Conservation (phyloP, 331 rosid genomes). For the Pyracantha coccinea region DNA sequence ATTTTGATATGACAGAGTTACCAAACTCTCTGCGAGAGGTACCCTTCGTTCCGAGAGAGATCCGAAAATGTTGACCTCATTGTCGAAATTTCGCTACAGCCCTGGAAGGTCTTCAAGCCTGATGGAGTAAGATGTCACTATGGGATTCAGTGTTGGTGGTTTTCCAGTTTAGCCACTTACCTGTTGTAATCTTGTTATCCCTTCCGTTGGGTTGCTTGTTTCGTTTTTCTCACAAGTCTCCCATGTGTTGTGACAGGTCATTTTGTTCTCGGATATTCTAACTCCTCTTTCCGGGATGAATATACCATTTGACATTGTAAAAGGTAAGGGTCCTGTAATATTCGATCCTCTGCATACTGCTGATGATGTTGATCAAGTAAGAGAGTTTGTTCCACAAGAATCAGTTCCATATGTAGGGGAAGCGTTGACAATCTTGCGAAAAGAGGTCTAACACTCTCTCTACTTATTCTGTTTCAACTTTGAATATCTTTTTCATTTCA, state of each 20-base stretch:
- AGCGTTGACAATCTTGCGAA: conserved; percentile 65
- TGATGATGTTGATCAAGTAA: conserved; percentile 61
- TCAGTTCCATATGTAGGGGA: conserved; percentile 95
- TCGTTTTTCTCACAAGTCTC: conserved; percentile 5
- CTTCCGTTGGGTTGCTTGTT: conserved; percentile 8
- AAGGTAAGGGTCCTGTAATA: conserved; percentile 93
- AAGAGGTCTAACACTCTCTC: conserved; percentile 53
- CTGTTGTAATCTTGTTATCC: not conserved
- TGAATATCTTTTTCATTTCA: conserved; percentile 5
- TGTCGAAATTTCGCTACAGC: conserved; percentile 93
- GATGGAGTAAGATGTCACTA: conserved; percentile 69
- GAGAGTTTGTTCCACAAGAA: conserved; percentile 80
- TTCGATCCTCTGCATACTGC: conserved; percentile 52
- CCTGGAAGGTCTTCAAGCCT: conserved; percentile 94
- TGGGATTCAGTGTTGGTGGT: not conserved
- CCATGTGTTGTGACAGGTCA: conserved; percentile 50
- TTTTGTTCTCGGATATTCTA: conserved; percentile 90
- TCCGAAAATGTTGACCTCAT: conserved; percentile 97
- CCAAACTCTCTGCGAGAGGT: conserved; percentile 78
- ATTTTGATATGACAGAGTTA: conserved; percentile 54
- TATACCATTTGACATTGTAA: conserved; percentile 92
- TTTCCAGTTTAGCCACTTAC: not conserved
- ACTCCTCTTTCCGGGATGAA: conserved; percentile 98
- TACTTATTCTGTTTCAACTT: conserved; percentile 1
- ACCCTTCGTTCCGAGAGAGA: conserved; percentile 93